Evolutionary conservation across 208 protist species (phyloP).

Genomic region (Acanthamoeba royreba): DNA sequence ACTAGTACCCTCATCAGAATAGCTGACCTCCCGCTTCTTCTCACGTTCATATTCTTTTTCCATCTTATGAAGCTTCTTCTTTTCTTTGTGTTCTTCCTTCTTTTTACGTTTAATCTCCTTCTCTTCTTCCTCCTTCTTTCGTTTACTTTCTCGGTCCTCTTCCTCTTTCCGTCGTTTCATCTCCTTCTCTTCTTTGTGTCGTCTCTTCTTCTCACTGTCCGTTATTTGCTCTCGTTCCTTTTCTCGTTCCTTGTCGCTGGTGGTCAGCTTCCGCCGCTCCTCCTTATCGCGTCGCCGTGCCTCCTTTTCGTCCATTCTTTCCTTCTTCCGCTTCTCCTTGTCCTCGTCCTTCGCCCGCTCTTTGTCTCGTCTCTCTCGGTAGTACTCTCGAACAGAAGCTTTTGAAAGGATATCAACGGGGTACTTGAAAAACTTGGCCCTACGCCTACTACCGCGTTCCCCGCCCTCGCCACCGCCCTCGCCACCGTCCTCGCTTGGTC

Average conservation of each 20-base stretch:
- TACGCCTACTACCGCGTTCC: background rate
- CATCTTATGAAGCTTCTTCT: background rate
- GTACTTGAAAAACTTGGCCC: background rate
- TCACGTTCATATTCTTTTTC: background rate
- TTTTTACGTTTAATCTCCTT: background rate
- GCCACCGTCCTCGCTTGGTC: background rate
- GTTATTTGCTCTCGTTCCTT: background rate
- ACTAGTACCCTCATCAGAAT: too few species aligned
- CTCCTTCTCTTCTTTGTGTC: conserved; percentile 7
- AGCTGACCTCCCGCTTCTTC: background rate
- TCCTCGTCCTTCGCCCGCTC: background rate
- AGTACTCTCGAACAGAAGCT: background rate
- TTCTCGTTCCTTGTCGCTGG: background rate
- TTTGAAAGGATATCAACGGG: background rate
- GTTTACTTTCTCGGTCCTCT: background rate
- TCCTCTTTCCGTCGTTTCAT: background rate
- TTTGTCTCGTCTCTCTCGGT: background rate
- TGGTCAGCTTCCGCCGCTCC: background rate
- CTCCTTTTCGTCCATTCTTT: background rate
- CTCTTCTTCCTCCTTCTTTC: background rate
- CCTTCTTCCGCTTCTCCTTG: background rate
- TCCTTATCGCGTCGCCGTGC: background rate
- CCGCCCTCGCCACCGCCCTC: background rate
- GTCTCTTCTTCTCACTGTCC: background rate
- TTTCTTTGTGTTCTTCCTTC: background rate